Evolutionary conservation across 2,329 filamentous ascomycete species (phyloP).

Genomic region (Teratosphaeriaceae sp.): DNA sequence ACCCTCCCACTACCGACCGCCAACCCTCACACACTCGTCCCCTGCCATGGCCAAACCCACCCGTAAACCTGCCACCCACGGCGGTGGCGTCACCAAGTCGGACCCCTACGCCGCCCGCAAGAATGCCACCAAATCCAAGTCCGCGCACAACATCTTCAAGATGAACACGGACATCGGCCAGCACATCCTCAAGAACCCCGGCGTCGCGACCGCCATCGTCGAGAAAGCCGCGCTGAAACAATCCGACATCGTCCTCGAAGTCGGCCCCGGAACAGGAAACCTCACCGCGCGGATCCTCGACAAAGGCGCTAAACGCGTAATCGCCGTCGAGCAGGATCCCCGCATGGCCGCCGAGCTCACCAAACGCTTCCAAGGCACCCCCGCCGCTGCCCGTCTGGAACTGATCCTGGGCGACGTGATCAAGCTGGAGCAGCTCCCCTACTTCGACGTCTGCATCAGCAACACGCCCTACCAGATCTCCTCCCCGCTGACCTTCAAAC

Average conservation of each 20-base stretch:
- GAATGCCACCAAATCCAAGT: conserved; percentile 31
- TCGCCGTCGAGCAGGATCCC: conserved; percentile 88
- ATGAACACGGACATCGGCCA: conserved; percentile 89
- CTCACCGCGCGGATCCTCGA: conserved; percentile 85
- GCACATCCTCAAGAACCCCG: conserved; percentile 90
- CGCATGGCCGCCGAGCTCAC: conserved; percentile 94
- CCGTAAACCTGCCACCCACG: conserved; percentile 30
- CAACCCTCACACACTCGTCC: no score
- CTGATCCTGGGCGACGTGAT: conserved; percentile 89
- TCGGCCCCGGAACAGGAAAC: conserved; percentile 85
- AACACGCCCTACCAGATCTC: conserved; percentile 79
- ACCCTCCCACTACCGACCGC: no score
- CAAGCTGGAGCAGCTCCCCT: conserved; percentile 67
- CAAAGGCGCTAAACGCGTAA: conserved; percentile 73
- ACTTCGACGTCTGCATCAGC: conserved; percentile 77
- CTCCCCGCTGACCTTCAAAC: conserved; percentile 83
- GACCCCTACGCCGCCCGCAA: conserved; percentile 43
- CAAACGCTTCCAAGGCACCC: conserved; percentile 86
- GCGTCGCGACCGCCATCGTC: conserved; percentile 74
- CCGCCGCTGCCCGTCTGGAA: conserved; percentile 75
- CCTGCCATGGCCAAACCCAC: conserved; percentile 43
- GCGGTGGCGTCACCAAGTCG: conserved; percentile 28
- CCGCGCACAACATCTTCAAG: conserved; percentile 84
- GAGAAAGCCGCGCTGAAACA: conserved; percentile 86
- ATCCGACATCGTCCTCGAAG: conserved; percentile 82